A percentile compares a stretch with the other conserved stretches of the same genome.
Evolutionary conservation across 2,329 filamentous ascomycete genomes (phyloP).

Genomic region (Fragosphaeria purpurea): DNA sequence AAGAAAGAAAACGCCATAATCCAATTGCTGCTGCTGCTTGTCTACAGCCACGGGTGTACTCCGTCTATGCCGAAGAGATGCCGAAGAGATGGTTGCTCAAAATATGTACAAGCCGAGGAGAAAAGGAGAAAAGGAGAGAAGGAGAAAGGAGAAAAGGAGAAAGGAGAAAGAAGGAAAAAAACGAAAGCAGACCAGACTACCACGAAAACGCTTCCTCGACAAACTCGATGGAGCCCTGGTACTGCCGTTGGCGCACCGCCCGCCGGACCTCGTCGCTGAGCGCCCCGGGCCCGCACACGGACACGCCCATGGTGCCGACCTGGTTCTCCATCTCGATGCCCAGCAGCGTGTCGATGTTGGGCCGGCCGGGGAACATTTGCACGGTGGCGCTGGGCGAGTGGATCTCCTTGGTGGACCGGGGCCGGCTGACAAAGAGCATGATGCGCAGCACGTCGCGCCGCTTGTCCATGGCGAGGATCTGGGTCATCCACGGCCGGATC

Average conservation of each 20-base stretch:
- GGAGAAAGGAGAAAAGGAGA: not conserved
- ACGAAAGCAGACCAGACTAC: conserved; percentile 22
- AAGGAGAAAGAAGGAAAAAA: not conserved
- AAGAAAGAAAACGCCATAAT: no score
- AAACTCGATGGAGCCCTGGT: conserved; percentile 61
- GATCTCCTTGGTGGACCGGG: conserved; percentile 68
- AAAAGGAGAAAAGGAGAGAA: not conserved
- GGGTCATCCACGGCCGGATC: conserved; percentile 77
- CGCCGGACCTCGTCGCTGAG: conserved; percentile 65
- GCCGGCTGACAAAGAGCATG: conserved; percentile 67
- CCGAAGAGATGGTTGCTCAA: not conserved
- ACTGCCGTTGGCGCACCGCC: conserved; percentile 55
- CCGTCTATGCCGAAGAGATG: not conserved
- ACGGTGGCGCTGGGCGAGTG: conserved; percentile 68
- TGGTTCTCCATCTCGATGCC: conserved; percentile 65
- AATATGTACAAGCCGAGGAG: not conserved
- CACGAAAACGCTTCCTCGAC: conserved; percentile 67
- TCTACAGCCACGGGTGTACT: no score
- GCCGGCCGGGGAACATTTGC: conserved; percentile 74
- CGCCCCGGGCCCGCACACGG: conserved; percentile 63
- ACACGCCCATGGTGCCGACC: conserved; percentile 63
- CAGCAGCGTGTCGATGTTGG: conserved; percentile 63
- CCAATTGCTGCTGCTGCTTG: no score
- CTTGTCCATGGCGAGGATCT: conserved; percentile 65
- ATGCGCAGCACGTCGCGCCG: conserved; percentile 65